These are phyloP conservation scores for Coemansia interrupta DNA, from an alignment of 192 early-diverging fungal species.

Conservation along the genomic window DNA sequence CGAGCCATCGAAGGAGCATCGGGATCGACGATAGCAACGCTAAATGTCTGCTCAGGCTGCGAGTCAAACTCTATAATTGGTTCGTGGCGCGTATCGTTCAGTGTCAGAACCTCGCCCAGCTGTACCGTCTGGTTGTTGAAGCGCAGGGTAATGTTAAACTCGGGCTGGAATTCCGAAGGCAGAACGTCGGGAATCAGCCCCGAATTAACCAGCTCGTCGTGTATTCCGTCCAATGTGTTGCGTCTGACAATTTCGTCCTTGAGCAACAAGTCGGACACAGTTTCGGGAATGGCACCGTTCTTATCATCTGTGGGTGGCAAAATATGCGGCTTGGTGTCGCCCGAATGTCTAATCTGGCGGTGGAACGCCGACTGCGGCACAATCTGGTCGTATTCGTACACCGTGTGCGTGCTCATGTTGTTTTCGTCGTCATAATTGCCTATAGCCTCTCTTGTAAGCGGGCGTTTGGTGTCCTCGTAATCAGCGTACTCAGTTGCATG, in stretches of 20 bases:
- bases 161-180: conserved; percentile 15
- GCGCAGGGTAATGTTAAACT: conserved; percentile 20
- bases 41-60: conserved; percentile 16
- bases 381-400: background rate
- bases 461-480: no score
- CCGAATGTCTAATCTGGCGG: background rate
- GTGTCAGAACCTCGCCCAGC: conserved; percentile 30
- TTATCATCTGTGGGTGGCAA: background rate
- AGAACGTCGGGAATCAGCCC: conserved; percentile 26
- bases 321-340: no score
- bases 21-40: conserved; percentile 33
- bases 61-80: conserved; percentile 34
- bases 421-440: background rate
- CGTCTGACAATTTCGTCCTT: conserved; percentile 2
- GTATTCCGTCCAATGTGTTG: conserved; percentile 8
- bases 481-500: background rate
- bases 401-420: background rate
- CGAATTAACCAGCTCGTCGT: conserved; percentile 1
- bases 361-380: no score
- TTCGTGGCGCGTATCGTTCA: conserved; percentile 19
- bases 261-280: background rate
- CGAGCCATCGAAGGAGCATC: conserved; percentile 19
- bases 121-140: conserved; percentile 14
- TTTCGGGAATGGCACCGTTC: background rate
- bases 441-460: background rate